phyloP scores from a whole-genome alignment of 2,329 filamentous ascomycete species.

The Elsinoe perseae region DNA sequence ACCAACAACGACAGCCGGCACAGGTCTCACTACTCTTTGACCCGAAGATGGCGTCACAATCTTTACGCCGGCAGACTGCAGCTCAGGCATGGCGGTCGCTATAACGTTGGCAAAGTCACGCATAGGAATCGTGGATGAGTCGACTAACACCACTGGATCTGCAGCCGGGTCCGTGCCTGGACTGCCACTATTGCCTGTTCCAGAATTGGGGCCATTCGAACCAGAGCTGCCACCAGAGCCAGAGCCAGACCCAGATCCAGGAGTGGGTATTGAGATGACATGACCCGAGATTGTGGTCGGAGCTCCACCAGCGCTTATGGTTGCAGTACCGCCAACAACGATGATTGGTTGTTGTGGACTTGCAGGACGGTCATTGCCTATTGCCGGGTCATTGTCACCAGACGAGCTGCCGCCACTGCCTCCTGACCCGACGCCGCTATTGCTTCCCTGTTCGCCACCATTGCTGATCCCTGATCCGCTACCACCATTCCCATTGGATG shows the following conservation, averaged over 20 bases:
- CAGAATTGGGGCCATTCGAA: background rate
- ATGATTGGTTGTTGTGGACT: background rate
- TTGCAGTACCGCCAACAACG: background rate
- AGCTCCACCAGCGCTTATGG: background rate
- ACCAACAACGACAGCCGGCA: background rate
- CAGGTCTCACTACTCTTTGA: background rate
- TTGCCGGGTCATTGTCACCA: background rate
- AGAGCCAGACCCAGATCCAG: background rate
- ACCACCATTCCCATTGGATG: background rate
- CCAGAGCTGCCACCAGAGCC: background rate
- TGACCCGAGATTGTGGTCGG: background rate
- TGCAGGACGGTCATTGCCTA: background rate
- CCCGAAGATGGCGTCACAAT: background rate
- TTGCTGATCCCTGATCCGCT: background rate
- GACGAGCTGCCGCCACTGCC: background rate
- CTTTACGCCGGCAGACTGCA: background rate
- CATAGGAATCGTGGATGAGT: background rate
- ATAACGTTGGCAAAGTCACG: background rate
- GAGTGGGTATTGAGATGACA: background rate
- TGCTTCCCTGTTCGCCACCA: background rate
- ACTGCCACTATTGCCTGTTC: too few relatives aligned
- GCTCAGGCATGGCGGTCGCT: background rate
- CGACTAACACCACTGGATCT: background rate
- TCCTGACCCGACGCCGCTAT: background rate
- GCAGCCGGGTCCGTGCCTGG: background rate